A percentile compares a stretch with the other conserved stretches of the same genome.
These are phyloP conservation scores for Xerocomus cyaneibrunnescens DNA, from an alignment of 1,284 basidiomycete species.

Conservation along the genomic window DNA sequence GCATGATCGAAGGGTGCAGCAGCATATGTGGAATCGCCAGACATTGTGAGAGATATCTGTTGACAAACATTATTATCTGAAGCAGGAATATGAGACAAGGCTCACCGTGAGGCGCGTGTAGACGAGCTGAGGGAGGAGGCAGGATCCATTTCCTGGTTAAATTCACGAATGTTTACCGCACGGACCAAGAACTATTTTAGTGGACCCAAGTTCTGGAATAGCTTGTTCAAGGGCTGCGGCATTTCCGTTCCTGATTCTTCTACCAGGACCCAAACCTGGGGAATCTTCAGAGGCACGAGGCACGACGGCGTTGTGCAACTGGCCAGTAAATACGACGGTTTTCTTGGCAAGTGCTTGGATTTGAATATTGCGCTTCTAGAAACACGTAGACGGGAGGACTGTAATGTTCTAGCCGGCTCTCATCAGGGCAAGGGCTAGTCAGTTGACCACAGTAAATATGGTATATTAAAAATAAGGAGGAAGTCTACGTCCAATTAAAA, in stretches of 20 bases:
- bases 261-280: not conserved
- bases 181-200: slow-evolving; percentile 1
- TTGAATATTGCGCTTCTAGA: not conserved
- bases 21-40: too few species aligned
- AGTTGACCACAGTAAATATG: not conserved
- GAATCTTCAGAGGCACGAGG: not conserved
- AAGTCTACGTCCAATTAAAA: not conserved
- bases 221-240: too few species aligned
- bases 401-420: not conserved
- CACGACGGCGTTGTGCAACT: not conserved
- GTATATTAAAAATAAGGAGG: not conserved
- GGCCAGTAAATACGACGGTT: not conserved
- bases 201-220: too few species aligned
- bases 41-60: too few species aligned
- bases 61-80: too few species aligned
- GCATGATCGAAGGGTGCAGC: too few species aligned
- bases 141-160: not conserved
- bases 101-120: not conserved
- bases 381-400: not conserved
- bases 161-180: not conserved
- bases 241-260: too few species aligned
- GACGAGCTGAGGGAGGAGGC: not conserved
- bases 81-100: not conserved
- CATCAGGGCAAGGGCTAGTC: not conserved
- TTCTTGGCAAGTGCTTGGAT: not conserved